Conservation (phyloP, 306 rosid species). For the Begonia loranthoides region DNA sequence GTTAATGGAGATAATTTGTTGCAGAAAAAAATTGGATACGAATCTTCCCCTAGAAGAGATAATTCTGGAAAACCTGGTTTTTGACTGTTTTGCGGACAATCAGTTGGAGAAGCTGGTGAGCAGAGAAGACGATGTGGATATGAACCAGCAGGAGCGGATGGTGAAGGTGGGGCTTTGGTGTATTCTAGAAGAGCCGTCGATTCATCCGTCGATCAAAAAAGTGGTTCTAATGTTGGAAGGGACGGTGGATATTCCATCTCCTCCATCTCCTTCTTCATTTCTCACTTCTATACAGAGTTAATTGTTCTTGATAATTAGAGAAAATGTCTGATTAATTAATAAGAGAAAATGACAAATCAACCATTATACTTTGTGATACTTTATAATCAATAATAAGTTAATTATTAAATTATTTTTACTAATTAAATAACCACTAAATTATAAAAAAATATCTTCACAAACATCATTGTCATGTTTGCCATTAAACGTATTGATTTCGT, state of each 20-base stretch:
- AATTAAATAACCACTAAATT: too few relatives aligned
- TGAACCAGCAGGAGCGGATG: constrained; percentile 5
- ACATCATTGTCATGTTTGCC: too few relatives aligned
- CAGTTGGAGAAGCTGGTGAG: not conserved
- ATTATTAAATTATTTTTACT: too few relatives aligned
- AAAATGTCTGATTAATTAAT: too few relatives aligned
- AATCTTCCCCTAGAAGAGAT: constrained; percentile 6
- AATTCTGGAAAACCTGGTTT: constrained; percentile 1
- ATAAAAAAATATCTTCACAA: too few relatives aligned
- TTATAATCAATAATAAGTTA: too few relatives aligned
- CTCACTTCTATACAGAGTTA: too few relatives aligned
- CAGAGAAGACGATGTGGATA: constrained; percentile 16
- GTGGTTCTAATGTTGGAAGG: constrained; percentile 28
- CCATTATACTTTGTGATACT: too few relatives aligned
- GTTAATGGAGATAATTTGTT: constrained; percentile 23
- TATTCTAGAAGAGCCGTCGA: constrained; percentile 12
- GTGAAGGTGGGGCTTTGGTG: constrained; percentile 24
- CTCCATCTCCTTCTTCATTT: constrained; percentile 2
- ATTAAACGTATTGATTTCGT: too few relatives aligned
- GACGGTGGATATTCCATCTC: constrained; percentile 14
- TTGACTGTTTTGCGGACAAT: too few relatives aligned
- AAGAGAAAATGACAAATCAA: too few relatives aligned
- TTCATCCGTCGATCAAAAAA: constrained; percentile 21
- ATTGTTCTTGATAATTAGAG: too few relatives aligned
- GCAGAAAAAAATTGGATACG: constrained; percentile 11